A percentile compares a stretch with the other conserved stretches of the same genome.
Evolutionary conservation across 2,329 filamentous ascomycete species (phyloP).

Genomic region (Penicillium capsulatum): DNA sequence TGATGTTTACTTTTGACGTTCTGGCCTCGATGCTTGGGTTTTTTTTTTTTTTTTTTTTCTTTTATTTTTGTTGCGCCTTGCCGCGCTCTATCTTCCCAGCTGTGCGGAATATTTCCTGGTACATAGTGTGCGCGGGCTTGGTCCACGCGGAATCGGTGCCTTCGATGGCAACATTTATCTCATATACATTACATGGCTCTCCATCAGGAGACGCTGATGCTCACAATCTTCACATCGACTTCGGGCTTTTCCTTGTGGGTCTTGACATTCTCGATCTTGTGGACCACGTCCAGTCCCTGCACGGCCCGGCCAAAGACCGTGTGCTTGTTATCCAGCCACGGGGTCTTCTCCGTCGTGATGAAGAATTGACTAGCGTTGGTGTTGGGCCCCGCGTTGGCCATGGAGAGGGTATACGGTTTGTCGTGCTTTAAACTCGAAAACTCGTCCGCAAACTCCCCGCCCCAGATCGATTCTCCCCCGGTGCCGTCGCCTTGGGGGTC

Average conservation of each 20-base stretch:
- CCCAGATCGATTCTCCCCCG: conserved; percentile 88
- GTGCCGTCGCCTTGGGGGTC: conserved; percentile 86
- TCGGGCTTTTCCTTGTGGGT: conserved; percentile 90
- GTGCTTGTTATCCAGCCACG: conserved; percentile 94
- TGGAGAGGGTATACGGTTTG: conserved; percentile 91
- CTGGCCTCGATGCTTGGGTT: too few species aligned
- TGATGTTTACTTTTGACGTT: background rate
- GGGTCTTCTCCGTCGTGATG: conserved; percentile 95
- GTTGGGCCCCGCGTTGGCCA: conserved; percentile 95
- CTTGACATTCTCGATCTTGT: conserved; percentile 88
- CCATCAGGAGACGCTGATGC: conserved; percentile 52
- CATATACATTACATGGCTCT: background rate
- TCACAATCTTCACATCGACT: conserved; percentile 96
- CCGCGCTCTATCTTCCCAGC: background rate
- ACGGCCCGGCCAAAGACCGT: conserved; percentile 91
- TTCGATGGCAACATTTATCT: background rate
- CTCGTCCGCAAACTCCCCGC: conserved; percentile 87
- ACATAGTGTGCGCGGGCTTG: background rate
- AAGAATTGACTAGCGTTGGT: conserved; percentile 98
- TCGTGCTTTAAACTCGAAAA: conserved; percentile 89
- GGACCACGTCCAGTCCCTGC: conserved; percentile 87
- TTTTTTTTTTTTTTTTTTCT: background rate
- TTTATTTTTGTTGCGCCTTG: too few species aligned
- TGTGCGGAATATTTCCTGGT: background rate
- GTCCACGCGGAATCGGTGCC: background rate